Evolutionary conservation across 345 rosid genomes (phyloP), one percentile per base, ranked within the genome.

Genomic region (Clausena lansium): DNA sequence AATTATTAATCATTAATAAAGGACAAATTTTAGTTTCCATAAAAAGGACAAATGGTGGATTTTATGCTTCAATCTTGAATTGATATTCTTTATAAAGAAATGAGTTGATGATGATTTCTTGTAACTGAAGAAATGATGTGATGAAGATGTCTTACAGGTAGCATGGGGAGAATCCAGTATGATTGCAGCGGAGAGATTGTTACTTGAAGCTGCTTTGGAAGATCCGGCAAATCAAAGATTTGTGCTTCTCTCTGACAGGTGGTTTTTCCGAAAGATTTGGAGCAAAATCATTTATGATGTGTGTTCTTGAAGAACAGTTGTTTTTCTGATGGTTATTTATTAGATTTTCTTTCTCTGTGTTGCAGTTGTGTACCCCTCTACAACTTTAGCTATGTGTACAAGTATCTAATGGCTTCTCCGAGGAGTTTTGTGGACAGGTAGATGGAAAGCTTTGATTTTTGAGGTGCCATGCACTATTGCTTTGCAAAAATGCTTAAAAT

Each of bases 391-490:
- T 92, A 90, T 87, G 85, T 87, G 36, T 96, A 96, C 79, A 86
- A 60, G 78, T 96, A 96, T 76, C 33, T 94, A 83, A 86, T 92
- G 92, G 83, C 97, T 73, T 96, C 98, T 70, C 83, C 91, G 0
- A 87, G 83, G 86, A 96, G 99, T 84, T 96, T 94, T 58, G 91
- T 96, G 74, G 97, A 96, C 91, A 96, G 99, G 98, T 91, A 89
- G 82, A 81, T 83, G 84, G 88, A 81, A 63, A 78, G 80, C 73
- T 80, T 80, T 83, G 67, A 81, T 78, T 82, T 78, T 84, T 82
- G 81, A 67, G 90, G 78, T 83, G 85, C 82, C 81, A 33, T 64
- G 81, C 77, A 73, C 58, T 75, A 55, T 55, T 86, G 72, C 28
- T 80, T 74, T 58, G n/a, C 27, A 54, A 45, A 54, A 45, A 33